Percentiles rank a stretch among this genome's conserved stretches.
These are phyloP conservation scores for Naganishia onofrii DNA, from an alignment of 768 basidiomycete genomes.

Conservation along the genomic window DNA sequence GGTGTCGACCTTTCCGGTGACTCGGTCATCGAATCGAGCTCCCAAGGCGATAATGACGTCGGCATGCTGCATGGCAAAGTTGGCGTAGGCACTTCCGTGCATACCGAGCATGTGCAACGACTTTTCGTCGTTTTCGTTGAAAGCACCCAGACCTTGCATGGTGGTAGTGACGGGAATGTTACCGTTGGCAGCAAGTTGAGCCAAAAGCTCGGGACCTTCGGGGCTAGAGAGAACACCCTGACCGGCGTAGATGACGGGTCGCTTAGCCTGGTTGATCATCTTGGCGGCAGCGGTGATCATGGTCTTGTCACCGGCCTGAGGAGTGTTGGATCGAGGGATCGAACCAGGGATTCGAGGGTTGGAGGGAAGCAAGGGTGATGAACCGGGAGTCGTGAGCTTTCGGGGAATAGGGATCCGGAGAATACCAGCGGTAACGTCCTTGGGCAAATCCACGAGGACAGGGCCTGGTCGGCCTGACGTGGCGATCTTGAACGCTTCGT, in stretches of 20 bases:
- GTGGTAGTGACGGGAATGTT: constrained; percentile 98
- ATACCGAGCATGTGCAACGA: constrained; percentile 97
- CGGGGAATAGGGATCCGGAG: constrained; percentile 78
- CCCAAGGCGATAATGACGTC: constrained; percentile 98
- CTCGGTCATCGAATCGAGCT: constrained; percentile 94
- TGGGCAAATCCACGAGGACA: constrained; percentile 97
- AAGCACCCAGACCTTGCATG: constrained; percentile 89
- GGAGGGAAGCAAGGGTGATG: constrained; percentile 55
- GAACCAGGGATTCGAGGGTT: constrained; percentile 49
- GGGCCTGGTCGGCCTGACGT: constrained; percentile 95
- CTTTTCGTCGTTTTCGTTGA: constrained; percentile 81
- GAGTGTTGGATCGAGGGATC: constrained; percentile 53
- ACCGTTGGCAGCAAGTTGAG: constrained; percentile 71
- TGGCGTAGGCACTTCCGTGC: constrained; percentile 97
- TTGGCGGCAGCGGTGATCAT: constrained; percentile 78
- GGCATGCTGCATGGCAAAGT: constrained; percentile 94
- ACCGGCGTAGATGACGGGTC: constrained; percentile 89
- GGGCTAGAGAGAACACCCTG: constrained; percentile 81
- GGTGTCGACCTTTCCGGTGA: constrained; percentile 80
- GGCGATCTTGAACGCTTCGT: constrained; percentile 99
- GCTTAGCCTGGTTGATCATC: constrained; percentile 86
- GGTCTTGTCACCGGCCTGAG: constrained; percentile 61
- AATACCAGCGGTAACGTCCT: constrained; percentile 93
- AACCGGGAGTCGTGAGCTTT: constrained; percentile 81
- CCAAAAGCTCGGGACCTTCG: constrained; percentile 76